Base-by-base conservation (phyloP, 2,329 filamentous ascomycete species). In the Ophioceras dolichostomum region DNA sequence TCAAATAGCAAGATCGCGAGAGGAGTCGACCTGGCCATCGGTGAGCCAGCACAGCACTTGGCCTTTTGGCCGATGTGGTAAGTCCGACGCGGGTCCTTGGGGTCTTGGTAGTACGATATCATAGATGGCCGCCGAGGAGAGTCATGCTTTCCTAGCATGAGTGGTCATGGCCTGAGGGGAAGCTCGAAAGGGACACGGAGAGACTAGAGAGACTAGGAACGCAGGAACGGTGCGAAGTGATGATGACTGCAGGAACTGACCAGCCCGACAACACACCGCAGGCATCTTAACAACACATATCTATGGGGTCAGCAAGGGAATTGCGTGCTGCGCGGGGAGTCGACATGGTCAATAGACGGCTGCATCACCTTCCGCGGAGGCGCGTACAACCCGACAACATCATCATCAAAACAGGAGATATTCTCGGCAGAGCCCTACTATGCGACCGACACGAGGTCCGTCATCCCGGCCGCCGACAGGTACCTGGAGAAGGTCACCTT, bases 341-440 rank as follows among this genome's bases (percentile, higher is more conserved):
- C 13, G 22, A 27, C 39, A 4, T 34, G 32, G 32, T 21, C 32
- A n/a, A 26, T 32, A 8, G 21, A 16, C 8, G 40, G 20, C 1
- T 46, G 44, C 19, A 40, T 38, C 1, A 46, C 44, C 1, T 42
- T 43, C n/a, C 42, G 44, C 6, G 42, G 42, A 12, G 44, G 44
- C 9, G 24, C 37, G 1, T 46, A 44, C 29, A 30, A 45, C n/a
- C 19, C 3, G 28, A 2, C 14, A 39, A 2, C 27, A 22, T 10
- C 43, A n/a, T n/a, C n/a, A n/a, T 42, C 10, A 33, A 22, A 1
- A 27, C 44, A 3, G 27, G 28, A 4, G 17, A 22, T 1, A n/a
- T 7, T 1, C 39, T 20, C 12, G 7, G 17, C 13, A 13, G 19
- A 2, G 29, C 28, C 28, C 28, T 16, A 14, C n/a, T n/a, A 31